These are phyloP conservation scores for Alternaria arborescens DNA, from an alignment of 2,329 filamentous ascomycete species.

Conservation along the genomic window DNA sequence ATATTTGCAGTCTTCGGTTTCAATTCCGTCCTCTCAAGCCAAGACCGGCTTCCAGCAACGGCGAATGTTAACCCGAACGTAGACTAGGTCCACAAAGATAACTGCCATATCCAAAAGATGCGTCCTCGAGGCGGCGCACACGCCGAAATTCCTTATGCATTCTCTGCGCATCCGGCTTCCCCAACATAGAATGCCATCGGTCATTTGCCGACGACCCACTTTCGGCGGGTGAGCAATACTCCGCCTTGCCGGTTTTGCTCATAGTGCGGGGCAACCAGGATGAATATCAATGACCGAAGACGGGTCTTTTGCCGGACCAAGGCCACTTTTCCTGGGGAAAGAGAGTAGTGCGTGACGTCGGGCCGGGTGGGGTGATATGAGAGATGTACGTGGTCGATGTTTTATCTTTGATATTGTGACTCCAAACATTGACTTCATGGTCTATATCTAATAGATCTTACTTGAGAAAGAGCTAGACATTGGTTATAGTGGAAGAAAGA, in stretches of 20 bases:
- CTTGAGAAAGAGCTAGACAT: neutral
- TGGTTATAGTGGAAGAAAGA: neutral
- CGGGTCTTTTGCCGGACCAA: slow-evolving; percentile 28
- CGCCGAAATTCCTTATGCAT: neutral
- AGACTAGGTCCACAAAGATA: neutral
- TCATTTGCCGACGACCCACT: slow-evolving; percentile 28
- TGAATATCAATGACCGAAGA: slow-evolving; percentile 23
- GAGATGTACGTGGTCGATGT: neutral
- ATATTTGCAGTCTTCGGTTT: neutral
- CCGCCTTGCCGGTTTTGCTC: slow-evolving; percentile 24
- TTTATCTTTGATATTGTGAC: neutral
- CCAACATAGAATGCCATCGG: slow-evolving; percentile 18
- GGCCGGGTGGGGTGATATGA: slow-evolving; percentile 5
- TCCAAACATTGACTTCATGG: neutral
- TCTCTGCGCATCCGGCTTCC: slow-evolving; percentile 13
- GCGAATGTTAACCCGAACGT: neutral
- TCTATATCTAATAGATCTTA: neutral
- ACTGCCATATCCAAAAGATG: neutral
- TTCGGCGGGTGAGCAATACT: slow-evolving; percentile 25
- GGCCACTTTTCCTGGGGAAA: neutral
- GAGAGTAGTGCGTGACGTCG: slow-evolving; percentile 7
- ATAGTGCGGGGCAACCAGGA: slow-evolving; percentile 32
- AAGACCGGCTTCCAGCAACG: neutral
- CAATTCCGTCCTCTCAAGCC: neutral
- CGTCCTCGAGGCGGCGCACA: slow-evolving; percentile 2